These are phyloP conservation scores for Phoma sp. DNA, from an alignment of 2,329 filamentous ascomycete species.

Conservation along the genomic window DNA sequence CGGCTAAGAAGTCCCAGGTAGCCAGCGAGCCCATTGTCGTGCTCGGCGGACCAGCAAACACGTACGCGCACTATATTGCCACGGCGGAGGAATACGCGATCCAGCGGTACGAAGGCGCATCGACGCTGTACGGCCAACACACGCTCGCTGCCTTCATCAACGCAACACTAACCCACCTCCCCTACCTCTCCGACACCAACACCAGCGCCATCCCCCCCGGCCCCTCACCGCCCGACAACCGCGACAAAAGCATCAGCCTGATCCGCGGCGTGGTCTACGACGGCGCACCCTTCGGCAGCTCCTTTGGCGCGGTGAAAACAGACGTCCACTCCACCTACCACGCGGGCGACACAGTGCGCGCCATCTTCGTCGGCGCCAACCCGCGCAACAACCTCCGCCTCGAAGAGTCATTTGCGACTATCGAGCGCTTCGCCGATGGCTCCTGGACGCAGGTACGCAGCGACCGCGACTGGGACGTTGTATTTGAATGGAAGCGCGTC, in stretches of 20 bases:
- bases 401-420: constrained; percentile 76
- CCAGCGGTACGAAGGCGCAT: constrained; percentile 94
- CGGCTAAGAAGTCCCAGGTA: constrained; percentile 29
- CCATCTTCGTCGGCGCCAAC: constrained; percentile 83
- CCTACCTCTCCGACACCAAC: constrained; percentile 62
- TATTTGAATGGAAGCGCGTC: constrained; percentile 80
- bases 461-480: constrained; percentile 82
- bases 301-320: constrained; percentile 71
- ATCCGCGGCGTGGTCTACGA: constrained; percentile 82
- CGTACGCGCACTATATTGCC: constrained; percentile 82
- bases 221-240: constrained; percentile 77
- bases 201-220: constrained; percentile 54
- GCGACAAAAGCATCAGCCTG: constrained; percentile 76
- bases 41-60: constrained; percentile 87
- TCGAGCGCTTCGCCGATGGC: constrained; percentile 66
- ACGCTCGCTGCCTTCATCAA: constrained; percentile 89
- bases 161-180: constrained; percentile 75
- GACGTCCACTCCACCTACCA: constrained; percentile 63
- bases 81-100: constrained; percentile 81
- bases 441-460: constrained; percentile 71
- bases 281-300: constrained; percentile 66
- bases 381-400: constrained; percentile 85
- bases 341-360: constrained; percentile 67
- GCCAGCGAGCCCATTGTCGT: constrained; percentile 66
- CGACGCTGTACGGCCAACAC: constrained; percentile 83